Base-by-base conservation (phyloP, 192 early-diverging fungal genomes). In the Podila minutissima region DNA sequence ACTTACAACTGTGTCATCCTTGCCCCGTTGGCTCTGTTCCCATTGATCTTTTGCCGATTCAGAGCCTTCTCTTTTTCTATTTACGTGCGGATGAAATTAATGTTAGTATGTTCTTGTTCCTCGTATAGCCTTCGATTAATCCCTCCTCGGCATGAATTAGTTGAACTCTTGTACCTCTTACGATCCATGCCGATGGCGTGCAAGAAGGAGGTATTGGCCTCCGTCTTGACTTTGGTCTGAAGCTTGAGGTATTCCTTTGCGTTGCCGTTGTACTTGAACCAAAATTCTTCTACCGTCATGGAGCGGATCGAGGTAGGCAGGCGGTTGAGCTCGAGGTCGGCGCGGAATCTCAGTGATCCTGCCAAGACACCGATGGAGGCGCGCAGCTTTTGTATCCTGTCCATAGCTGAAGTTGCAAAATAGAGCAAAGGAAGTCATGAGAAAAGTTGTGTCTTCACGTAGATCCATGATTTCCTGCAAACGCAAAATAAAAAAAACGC, bases 201-300 rank as follows among this genome's bases (percentile, higher is more conserved):
- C 3, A 72, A 20, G 24, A 79, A 72, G 8, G 69, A 33, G 7
- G 70, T 72, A 48, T 72, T 62, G 38, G 76, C 69, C 19, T 58
- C 41, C 0, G 69, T 32, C 26, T 79, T 79, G 22, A 57, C 62
- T 26, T 29, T 57, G 15, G 50, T 32, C 26, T 79, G 76, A 28
- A 49, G 64, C 48, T 60, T 59, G 7, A 79, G 65, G 49, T 79
- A 79, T 58, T 79, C 76, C 32, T 72, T 72, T 29, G 76, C 76
- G 26, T 46, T 72, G 29, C 76, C 76, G 32, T 79, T 72, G 46
- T 72, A 79, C 4, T 51, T 72, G 35, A 79, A 69, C 69, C 76
- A 79, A 38, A 62, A 79, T 13, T 79, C 76, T 38, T 79, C 76
- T 3, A 79, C 71, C 9, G 64, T 79, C 76, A 79, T 79, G 28